Base-by-base conservation (phyloP, 805 yeast genomes). In the Ogataea degrootiae region DNA sequence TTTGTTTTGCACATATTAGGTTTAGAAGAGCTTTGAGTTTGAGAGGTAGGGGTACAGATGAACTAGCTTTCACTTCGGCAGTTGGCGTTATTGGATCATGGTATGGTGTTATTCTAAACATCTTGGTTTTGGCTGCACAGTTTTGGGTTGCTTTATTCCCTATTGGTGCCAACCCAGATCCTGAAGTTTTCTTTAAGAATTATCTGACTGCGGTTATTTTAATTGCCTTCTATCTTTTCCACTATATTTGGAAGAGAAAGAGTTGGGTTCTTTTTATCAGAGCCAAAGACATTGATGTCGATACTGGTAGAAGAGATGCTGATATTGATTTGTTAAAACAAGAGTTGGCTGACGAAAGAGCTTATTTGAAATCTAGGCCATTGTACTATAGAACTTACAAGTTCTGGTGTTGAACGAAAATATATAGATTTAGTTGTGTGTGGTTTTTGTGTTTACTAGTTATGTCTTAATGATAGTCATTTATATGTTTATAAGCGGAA, bases 91-190 rank as follows among this genome's bases (percentile, higher is more conserved):
- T 60, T 55, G 94, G 94, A 42, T 82, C 95, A 0, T 61, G 60
- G 49, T 75, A 74, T 58, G 94, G 92, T 42, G 60, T 77, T 15
- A 53, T 68, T 36, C 66, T 88, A 61, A 80, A 81, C 60, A 37
- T 76, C 37, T 64, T 83, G 46, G 82, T 86, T 48, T 71, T 88
- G 45, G 69, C 77, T 48, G 85, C 89, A 23, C 91, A 85, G 67
- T 85, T 87, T 69, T 87, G 91, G 87, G 74, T 84, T 44, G 91
- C 92, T 6, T 68, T 84, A 36, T 87, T 72, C 73, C 95, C 96
- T 44, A 61, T 80, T 44, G 82, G 80, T 17, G 70, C 48, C 9
- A 37, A 65, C 15, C 78, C 83, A 39, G 69, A 66, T 59, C 83
- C 86, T 5, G 49, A 60, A 31, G 67, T 60, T 23, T 87, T 87